Percentiles rank a stretch among this genome's conserved stretches.
phyloP scores from a whole-genome alignment of 2,329 filamentous ascomycete genomes.

The Penicillium sp. region DNA sequence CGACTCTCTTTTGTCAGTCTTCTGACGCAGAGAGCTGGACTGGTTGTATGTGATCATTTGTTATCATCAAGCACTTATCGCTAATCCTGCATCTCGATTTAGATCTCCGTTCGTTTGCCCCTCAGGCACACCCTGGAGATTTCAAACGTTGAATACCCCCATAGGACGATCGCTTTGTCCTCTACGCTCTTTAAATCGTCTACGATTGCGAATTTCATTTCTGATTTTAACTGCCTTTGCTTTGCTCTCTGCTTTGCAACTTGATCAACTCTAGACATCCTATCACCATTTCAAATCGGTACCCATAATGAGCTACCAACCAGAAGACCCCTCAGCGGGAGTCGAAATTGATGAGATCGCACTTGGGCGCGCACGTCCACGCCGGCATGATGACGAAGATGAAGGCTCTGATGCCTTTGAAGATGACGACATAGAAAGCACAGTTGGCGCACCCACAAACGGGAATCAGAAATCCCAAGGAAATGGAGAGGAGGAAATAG shows the following conservation, averaged over 20 bases:
- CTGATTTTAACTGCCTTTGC: conserved; percentile 1
- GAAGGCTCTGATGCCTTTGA: conserved; percentile 80
- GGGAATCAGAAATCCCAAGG: conserved; percentile 62
- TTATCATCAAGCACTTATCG: background rate
- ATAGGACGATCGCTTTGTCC: conserved; percentile 25
- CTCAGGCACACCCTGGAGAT: conserved; percentile 29
- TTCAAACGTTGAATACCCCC: conserved; percentile 9
- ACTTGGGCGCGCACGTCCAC: conserved; percentile 60
- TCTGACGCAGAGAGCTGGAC: conserved; percentile 23
- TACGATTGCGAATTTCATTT: conserved; percentile 9
- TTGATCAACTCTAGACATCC: conserved; percentile 4
- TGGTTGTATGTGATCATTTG: conserved; percentile 17
- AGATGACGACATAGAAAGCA: conserved; percentile 72
- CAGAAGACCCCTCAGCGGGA: conserved; percentile 17
- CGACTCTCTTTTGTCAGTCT: conserved; percentile 24
- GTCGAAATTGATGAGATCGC: conserved; percentile 71
- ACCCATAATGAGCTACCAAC: conserved; percentile 67
- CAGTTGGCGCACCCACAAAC: conserved; percentile 78
- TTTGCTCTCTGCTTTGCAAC: conserved; percentile 4
- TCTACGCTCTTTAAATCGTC: conserved; percentile 27
- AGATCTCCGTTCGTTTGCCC: conserved; percentile 28
- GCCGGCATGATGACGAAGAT: conserved; percentile 82
- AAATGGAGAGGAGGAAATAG: conserved; percentile 74
- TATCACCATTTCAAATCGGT: conserved; percentile 68
- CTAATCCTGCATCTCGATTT: conserved; percentile 9